phyloP scores from a whole-genome alignment of 2,329 filamentous ascomycete species.

The Alternaria solani region DNA sequence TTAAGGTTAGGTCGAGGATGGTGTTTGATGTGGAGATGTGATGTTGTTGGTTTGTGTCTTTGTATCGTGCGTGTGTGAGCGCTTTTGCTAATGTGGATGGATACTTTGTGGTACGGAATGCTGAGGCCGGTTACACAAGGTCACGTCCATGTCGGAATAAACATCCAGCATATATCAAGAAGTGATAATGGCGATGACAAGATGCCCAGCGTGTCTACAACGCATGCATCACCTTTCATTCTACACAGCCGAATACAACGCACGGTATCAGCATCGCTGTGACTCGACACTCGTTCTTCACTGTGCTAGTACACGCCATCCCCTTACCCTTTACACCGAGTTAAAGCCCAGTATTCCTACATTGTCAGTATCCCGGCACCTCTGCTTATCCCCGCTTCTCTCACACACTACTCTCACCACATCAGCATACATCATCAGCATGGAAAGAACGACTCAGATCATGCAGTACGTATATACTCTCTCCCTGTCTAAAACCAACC shows the following conservation, averaged over 20 bases:
- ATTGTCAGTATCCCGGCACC: background rate
- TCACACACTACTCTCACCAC: background rate
- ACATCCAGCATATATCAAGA: too few species aligned
- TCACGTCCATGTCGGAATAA: too few species aligned
- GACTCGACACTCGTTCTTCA: background rate
- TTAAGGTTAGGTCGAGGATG: slow-evolving; percentile 17
- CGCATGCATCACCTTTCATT: background rate
- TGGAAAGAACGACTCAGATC: background rate
- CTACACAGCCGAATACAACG: background rate
- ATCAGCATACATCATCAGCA: too few species aligned
- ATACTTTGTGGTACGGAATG: too few species aligned
- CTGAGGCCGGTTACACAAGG: too few species aligned
- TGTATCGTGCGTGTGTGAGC: too few species aligned
- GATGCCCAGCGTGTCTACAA: background rate
- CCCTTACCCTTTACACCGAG: background rate
- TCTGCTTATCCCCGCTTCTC: background rate
- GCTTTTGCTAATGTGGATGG: too few species aligned
- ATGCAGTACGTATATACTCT: background rate
- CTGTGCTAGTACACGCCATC: background rate
- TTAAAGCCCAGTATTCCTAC: background rate
- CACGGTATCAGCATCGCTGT: background rate
- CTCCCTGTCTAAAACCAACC: too few species aligned
- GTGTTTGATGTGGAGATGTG: too few species aligned
- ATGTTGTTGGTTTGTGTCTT: too few species aligned
- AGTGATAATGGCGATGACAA: too few species aligned